Conservation (phyloP, 768 basidiomycete genomes). For the Rubroboletus pulcherrimus region DNA sequence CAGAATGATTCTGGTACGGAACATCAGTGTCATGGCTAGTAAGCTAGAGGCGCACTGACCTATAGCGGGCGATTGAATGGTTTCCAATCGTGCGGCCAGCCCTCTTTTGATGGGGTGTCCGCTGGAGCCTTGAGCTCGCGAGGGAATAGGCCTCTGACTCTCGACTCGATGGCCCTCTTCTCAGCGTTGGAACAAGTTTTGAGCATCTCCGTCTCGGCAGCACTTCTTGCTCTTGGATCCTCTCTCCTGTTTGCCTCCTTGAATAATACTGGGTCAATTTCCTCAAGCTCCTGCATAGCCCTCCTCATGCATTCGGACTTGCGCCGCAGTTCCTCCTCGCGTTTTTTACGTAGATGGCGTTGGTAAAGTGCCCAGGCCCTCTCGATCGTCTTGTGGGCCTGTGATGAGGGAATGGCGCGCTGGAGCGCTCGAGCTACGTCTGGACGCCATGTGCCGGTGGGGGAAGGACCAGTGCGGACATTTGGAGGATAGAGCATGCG, state of each 20-base stretch:
- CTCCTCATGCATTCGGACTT: constrained; percentile 79
- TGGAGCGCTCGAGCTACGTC: constrained; percentile 75
- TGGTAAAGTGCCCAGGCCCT: constrained; percentile 85
- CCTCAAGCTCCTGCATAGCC: constrained; percentile 80
- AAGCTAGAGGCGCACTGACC: constrained; percentile 5
- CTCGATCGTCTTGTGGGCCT: constrained; percentile 90
- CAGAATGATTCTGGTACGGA: not conserved
- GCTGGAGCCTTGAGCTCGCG: constrained; percentile 82
- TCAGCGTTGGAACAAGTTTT: constrained; percentile 65
- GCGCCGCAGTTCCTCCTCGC: constrained; percentile 63
- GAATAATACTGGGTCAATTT: constrained; percentile 49
- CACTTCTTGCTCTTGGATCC: constrained; percentile 64
- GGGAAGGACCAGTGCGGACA: constrained; percentile 64
- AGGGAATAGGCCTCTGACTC: constrained; percentile 80
- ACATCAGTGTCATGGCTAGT: not conserved
- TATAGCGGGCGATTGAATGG: constrained; percentile 53
- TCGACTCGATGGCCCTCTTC: constrained; percentile 67
- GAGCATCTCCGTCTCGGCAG: constrained; percentile 52
- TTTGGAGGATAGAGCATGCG: constrained; percentile 78
- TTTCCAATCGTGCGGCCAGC: constrained; percentile 88
- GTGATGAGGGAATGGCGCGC: constrained; percentile 80
- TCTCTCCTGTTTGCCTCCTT: constrained; percentile 70
- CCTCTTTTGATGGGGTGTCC: constrained; percentile 75
- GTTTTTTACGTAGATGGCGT: constrained; percentile 66
- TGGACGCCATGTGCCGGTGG: constrained; percentile 80